Conservation (phyloP, 2,329 filamentous ascomycete genomes). For the Ophiostoma piceae region DNA sequence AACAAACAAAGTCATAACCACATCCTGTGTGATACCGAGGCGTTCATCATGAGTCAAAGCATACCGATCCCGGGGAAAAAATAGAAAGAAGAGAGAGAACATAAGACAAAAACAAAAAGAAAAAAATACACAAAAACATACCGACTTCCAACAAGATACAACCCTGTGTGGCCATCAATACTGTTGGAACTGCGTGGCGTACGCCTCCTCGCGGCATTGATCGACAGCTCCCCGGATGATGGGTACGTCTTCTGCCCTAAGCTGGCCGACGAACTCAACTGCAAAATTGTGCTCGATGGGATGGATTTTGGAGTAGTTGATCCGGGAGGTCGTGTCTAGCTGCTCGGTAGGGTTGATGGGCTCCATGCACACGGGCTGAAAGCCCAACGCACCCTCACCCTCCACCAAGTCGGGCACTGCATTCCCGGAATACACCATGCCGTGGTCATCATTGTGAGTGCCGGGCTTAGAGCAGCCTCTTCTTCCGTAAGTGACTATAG, state of each 20-base stretch:
- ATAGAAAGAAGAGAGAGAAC: neutral
- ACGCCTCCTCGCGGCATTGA: neutral
- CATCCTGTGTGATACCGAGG: no score
- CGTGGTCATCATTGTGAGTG: conserved; percentile 49
- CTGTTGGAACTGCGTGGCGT: neutral
- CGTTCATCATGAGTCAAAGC: neutral
- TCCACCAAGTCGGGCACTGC: conserved; percentile 34
- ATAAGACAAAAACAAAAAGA: neutral
- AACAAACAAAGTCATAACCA: neutral
- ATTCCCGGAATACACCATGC: conserved; percentile 44
- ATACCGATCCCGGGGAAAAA: neutral
- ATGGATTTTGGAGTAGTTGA: conserved; percentile 54
- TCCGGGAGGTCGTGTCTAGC: conserved; percentile 47
- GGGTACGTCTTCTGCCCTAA: neutral
- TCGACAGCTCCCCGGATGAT: neutral
- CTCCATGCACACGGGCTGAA: conserved; percentile 41
- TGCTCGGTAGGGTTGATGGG: conserved; percentile 43
- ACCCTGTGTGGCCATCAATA: neutral
- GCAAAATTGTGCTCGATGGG: conserved; percentile 55
- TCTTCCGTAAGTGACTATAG: conserved; percentile 52
- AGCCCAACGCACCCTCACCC: conserved; percentile 41
- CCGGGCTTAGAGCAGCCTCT: conserved; percentile 51
- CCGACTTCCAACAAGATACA: neutral
- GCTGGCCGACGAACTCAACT: conserved; percentile 51
- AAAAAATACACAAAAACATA: conserved; percentile 12